These are phyloP conservation scores for Pseudogymnoascus sp. DNA, from an alignment of 2,329 filamentous ascomycete genomes.

Conservation along the genomic window DNA sequence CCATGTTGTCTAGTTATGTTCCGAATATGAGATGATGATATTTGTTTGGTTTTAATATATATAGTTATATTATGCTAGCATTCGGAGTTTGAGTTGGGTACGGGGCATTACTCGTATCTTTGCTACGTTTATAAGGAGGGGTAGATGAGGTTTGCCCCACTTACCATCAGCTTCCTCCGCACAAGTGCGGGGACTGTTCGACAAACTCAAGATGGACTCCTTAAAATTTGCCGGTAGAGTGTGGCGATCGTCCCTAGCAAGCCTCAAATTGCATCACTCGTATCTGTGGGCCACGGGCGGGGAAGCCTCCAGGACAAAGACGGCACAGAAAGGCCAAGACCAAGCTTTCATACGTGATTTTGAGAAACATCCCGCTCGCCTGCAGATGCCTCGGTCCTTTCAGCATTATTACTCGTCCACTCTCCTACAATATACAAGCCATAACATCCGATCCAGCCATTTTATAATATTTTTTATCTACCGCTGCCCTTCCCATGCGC, in stretches of 20 bases:
- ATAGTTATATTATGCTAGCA: not conserved
- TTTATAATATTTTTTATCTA: slow-evolving; percentile 8
- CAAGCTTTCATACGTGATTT: not conserved
- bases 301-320: not conserved
- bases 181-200: not conserved
- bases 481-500: not conserved
- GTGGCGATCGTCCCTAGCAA: not conserved
- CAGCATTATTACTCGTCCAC: not conserved
- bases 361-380: not conserved
- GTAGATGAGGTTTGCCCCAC: not conserved
- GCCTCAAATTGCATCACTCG: not conserved
- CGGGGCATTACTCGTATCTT: not conserved
- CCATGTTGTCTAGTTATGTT: slow-evolving; percentile 18
- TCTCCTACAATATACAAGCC: not conserved
- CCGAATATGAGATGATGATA: not conserved
- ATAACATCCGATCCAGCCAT: not conserved
- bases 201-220: not conserved
- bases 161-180: not conserved
- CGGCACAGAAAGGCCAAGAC: not conserved
- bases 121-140: not conserved
- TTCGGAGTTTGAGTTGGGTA: not conserved
- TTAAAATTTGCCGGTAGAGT: not conserved
- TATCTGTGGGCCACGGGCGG: not conserved
- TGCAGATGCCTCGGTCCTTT: not conserved
- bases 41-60: not conserved